Percentiles rank a stretch among this genome's conserved stretches.
Conservation (phyloP, 257 asterid species). For the Ajuga chamaepitys region DNA sequence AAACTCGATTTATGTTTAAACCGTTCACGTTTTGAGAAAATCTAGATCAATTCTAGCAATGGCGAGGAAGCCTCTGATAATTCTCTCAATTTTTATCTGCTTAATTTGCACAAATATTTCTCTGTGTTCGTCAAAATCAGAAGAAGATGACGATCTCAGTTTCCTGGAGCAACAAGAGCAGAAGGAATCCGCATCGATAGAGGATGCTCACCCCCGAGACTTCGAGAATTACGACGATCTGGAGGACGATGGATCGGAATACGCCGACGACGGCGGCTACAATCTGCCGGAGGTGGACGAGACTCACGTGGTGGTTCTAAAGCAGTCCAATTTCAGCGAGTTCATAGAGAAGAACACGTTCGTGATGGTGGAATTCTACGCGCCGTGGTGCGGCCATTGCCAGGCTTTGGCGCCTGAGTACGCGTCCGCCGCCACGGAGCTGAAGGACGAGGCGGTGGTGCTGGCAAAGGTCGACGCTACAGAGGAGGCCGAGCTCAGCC, state of each 20-base stretch:
- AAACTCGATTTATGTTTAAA: not conserved
- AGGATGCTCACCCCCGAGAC: slow-evolving; percentile 32
- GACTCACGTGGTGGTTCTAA: slow-evolving; percentile 61
- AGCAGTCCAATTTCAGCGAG: slow-evolving; percentile 59
- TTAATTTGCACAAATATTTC: slow-evolving; percentile 28
- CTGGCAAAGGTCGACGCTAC: slow-evolving; percentile 81
- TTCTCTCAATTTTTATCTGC: slow-evolving; percentile 36
- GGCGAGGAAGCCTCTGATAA: slow-evolving; percentile 30
- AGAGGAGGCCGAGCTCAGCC: slow-evolving; percentile 66
- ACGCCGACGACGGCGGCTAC: slow-evolving; percentile 35
- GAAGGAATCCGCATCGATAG: slow-evolving; percentile 14
- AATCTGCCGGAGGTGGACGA: slow-evolving; percentile 53
- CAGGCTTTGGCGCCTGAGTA: slow-evolving; percentile 80
- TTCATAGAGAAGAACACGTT: slow-evolving; percentile 50
- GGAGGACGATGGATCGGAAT: slow-evolving; percentile 25
- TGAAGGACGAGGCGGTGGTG: slow-evolving; percentile 61
- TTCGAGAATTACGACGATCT: slow-evolving; percentile 63
- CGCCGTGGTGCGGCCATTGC: slow-evolving; percentile 96
- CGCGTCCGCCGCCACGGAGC: slow-evolving; percentile 74
- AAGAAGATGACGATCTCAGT: slow-evolving; percentile 71
- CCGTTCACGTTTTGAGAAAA: not conserved
- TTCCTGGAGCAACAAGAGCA: slow-evolving; percentile 60
- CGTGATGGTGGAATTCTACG: slow-evolving; percentile 88
- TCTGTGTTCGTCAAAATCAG: slow-evolving; percentile 26
- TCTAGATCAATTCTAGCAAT: not conserved